These are phyloP conservation scores for Fusarium ramigenum DNA, from an alignment of 2,329 filamentous ascomycete genomes.

Conservation along the genomic window DNA sequence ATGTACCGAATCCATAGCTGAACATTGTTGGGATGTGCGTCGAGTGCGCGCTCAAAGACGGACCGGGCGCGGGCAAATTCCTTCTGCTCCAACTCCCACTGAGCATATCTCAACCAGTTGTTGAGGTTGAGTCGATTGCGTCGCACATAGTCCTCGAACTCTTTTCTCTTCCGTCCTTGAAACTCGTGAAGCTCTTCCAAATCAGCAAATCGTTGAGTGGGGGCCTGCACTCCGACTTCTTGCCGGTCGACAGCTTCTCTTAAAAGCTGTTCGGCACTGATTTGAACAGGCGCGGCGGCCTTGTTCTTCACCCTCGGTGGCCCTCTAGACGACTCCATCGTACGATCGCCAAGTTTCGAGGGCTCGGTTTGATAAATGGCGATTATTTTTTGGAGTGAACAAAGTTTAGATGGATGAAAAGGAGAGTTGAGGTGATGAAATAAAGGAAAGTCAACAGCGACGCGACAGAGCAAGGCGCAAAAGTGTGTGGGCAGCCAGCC, in stretches of 20 bases:
- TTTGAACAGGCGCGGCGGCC: constrained; percentile 88
- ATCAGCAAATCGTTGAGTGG: constrained; percentile 94
- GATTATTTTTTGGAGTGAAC: not conserved
- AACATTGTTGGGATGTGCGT: constrained; percentile 88
- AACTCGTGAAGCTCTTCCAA: constrained; percentile 98
- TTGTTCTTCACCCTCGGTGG: constrained; percentile 99
- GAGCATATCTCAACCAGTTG: constrained; percentile 98
- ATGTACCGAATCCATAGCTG: constrained; percentile 92
- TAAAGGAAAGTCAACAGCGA: constrained; percentile 20
- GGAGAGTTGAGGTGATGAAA: constrained; percentile 8
- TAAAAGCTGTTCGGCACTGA: constrained; percentile 95
- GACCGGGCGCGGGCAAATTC: constrained; percentile 91
- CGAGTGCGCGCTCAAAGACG: constrained; percentile 93
- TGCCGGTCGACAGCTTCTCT: constrained; percentile 97
- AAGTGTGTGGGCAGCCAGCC: constrained; percentile 35
- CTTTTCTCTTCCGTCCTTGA: constrained; percentile 93
- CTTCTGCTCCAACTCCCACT: constrained; percentile 98
- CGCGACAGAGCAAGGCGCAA: constrained; percentile 43
- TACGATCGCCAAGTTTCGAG: constrained; percentile 42
- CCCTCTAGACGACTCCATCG: constrained; percentile 89
- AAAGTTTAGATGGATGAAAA: not conserved
- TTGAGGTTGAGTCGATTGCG: constrained; percentile 96
- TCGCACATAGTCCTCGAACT: constrained; percentile 97
- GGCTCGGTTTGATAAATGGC: not conserved
- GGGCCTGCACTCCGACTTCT: constrained; percentile 86